phyloP scores from a whole-genome alignment of 2,329 filamentous ascomycete species.

The Chaetomiaceae sp. region DNA sequence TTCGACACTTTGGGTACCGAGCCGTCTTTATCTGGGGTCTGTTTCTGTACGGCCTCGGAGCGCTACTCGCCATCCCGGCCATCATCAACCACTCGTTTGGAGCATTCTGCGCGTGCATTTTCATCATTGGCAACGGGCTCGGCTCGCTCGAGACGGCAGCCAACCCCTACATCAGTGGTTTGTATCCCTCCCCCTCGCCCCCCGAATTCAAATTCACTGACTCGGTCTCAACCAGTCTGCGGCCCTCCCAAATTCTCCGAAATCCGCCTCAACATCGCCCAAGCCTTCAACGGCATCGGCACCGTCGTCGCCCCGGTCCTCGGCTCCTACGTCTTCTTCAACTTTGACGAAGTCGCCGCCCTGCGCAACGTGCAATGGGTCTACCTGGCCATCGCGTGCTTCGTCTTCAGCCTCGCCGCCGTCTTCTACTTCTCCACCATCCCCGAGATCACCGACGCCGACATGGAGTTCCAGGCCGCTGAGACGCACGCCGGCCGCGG shows the following conservation, averaged over 20 bases:
- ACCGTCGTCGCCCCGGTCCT: constrained; percentile 69
- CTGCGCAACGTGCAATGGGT: constrained; percentile 71
- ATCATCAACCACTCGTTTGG: constrained; percentile 62
- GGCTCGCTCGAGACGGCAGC: constrained; percentile 73
- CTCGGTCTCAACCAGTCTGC: constrained; percentile 33
- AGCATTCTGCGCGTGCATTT: constrained; percentile 69
- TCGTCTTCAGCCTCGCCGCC: constrained; percentile 62
- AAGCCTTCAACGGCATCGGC: constrained; percentile 73
- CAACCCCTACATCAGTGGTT: constrained; percentile 66
- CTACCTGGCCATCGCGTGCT: constrained; percentile 67
- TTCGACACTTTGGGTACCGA: constrained; percentile 60
- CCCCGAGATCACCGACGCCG: constrained; percentile 67
- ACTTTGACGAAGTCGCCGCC: constrained; percentile 51
- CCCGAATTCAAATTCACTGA: background rate
- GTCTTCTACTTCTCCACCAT: constrained; percentile 65
- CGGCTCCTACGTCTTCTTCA: constrained; percentile 70
- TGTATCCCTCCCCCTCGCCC: background rate
- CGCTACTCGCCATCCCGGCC: constrained; percentile 51
- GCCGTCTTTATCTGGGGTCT: constrained; percentile 65
- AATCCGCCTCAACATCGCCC: constrained; percentile 69
- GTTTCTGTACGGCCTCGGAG: constrained; percentile 60
- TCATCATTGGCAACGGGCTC: constrained; percentile 70
- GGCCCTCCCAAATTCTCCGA: constrained; percentile 66
- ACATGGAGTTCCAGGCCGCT: constrained; percentile 59
- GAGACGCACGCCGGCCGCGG: constrained; percentile 49